phyloP scores from a whole-genome alignment of 2,329 filamentous ascomycete species.

The Sordariomycetes sp. region DNA sequence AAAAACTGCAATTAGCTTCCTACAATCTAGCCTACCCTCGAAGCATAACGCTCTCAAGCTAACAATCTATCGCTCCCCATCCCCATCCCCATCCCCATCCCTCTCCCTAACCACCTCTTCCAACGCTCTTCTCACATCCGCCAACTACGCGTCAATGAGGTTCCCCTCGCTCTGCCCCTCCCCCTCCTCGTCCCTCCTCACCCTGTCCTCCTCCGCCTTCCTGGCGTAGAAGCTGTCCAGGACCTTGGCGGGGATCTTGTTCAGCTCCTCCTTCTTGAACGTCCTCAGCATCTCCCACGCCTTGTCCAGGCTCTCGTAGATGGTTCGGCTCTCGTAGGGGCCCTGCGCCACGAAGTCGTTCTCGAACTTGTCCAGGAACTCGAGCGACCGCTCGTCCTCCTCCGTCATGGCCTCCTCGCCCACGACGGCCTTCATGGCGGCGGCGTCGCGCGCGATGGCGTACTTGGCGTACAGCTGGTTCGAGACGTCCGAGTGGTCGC shows the following conservation, averaged over 20 bases:
- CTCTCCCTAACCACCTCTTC: no score
- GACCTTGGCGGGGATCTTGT: conserved; percentile 79
- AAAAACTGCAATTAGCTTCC: no score
- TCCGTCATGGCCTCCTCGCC: conserved; percentile 92
- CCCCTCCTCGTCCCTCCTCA: conserved; percentile 27
- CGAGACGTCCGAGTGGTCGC: conserved; percentile 95
- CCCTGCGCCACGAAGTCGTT: conserved; percentile 88
- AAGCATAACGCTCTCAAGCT: no score
- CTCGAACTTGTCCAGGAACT: conserved; percentile 98
- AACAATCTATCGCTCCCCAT: no score
- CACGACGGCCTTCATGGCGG: conserved; percentile 98
- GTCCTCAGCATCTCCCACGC: conserved; percentile 95
- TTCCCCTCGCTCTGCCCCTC: conserved; percentile 33
- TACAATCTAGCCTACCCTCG: no score
- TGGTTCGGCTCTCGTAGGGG: conserved; percentile 81
- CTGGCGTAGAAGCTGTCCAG: conserved; percentile 77
- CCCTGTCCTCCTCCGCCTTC: conserved; percentile 45
- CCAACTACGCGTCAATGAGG: conserved; percentile 45
- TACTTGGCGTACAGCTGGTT: conserved; percentile 99
- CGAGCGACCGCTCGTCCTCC: conserved; percentile 94
- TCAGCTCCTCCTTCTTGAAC: conserved; percentile 95
- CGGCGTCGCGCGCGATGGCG: conserved; percentile 95
- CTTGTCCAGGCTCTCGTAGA: conserved; percentile 88
- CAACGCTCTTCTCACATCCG: not conserved
- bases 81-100: no score